Conservation (phyloP, 2,329 filamentous ascomycete genomes). For the Botrytis squamosa region DNA sequence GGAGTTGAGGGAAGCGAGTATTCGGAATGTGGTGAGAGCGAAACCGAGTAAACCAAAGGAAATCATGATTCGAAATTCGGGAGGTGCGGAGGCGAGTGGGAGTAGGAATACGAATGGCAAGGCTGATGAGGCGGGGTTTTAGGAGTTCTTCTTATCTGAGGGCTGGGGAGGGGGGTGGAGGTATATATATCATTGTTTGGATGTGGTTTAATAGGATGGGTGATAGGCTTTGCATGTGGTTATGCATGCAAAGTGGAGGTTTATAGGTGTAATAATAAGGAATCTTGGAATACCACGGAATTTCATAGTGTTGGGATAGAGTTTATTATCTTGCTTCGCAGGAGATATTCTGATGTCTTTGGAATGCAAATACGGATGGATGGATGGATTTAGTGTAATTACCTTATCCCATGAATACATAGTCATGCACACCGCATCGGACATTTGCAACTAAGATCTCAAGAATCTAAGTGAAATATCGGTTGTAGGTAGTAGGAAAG, state of each 20-base stretch:
- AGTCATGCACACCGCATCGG: background rate
- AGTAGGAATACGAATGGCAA: background rate
- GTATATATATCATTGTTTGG: background rate
- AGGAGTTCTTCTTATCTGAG: background rate
- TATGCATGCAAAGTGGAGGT: no score
- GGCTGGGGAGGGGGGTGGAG: background rate
- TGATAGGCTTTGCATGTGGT: background rate
- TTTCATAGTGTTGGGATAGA: no score
- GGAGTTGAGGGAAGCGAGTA: slow-evolving; percentile 20
- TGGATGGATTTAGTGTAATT: background rate
- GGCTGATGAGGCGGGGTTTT: slow-evolving; percentile 12
- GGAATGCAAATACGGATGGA: background rate
- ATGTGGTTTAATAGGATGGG: background rate
- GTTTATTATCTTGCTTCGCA: no score
- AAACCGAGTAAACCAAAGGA: slow-evolving; percentile 10
- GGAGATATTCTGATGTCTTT: no score
- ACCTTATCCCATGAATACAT: background rate
- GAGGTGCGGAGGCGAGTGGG: background rate
- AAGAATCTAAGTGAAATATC: rapidly evolving
- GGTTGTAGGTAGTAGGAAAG: no score
- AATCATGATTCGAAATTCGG: slow-evolving; percentile 3
- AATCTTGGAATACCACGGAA: no score
- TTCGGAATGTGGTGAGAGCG: slow-evolving; percentile 9
- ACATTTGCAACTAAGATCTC: background rate
- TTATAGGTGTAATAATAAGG: background rate